A percentile compares a stretch with the other conserved stretches of the same genome.
Evolutionary conservation across 2,329 filamentous ascomycete species (phyloP).

Genomic region (Neonectria hederae): DNA sequence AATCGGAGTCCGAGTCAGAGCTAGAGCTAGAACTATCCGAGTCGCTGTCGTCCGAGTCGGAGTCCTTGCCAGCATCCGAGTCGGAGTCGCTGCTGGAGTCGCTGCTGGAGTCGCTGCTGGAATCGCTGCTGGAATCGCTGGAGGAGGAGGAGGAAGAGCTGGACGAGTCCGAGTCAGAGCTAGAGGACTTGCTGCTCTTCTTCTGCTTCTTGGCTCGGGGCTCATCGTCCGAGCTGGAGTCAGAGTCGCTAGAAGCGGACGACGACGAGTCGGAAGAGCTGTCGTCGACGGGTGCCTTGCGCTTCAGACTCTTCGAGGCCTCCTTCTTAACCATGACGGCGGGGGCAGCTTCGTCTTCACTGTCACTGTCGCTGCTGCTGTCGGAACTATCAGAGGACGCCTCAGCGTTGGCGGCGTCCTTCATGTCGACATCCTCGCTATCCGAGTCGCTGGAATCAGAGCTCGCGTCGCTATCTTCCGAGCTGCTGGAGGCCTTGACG

Average conservation of each 20-base stretch:
- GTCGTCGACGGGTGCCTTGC: slow-evolving; percentile 50
- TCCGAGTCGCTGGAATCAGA: slow-evolving; percentile 43
- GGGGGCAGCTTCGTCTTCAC: slow-evolving; percentile 38
- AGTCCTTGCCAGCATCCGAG: slow-evolving; percentile 48
- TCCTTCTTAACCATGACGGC: slow-evolving; percentile 28
- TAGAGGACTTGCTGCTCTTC: slow-evolving; percentile 31
- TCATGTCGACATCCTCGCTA: slow-evolving; percentile 57
- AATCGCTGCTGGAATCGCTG: slow-evolving; percentile 23
- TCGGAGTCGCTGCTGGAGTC: slow-evolving; percentile 45
- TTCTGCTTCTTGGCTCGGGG: slow-evolving; percentile 64
- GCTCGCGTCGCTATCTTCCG: slow-evolving; percentile 42
- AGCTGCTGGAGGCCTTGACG: slow-evolving; percentile 28
- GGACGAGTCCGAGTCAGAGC: slow-evolving; percentile 43
- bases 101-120: slow-evolving; percentile 32
- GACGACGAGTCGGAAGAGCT: slow-evolving; percentile 44
- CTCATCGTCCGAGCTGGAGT: slow-evolving; percentile 58
- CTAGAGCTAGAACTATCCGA: slow-evolving; percentile 45
- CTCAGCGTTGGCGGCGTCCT: slow-evolving; percentile 48
- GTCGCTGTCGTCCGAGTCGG: slow-evolving; percentile 28
- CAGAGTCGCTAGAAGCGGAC: slow-evolving; percentile 49
- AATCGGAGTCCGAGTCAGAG: slow-evolving; percentile 48
- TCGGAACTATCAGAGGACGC: slow-evolving; percentile 48
- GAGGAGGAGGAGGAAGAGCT: slow-evolving; percentile 34
- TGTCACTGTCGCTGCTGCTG: slow-evolving; percentile 38
- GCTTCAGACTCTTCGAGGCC: slow-evolving; percentile 49